Conservation (phyloP, 1,284 basidiomycete species). For the Apiotrichum akiyoshidainum region DNA sequence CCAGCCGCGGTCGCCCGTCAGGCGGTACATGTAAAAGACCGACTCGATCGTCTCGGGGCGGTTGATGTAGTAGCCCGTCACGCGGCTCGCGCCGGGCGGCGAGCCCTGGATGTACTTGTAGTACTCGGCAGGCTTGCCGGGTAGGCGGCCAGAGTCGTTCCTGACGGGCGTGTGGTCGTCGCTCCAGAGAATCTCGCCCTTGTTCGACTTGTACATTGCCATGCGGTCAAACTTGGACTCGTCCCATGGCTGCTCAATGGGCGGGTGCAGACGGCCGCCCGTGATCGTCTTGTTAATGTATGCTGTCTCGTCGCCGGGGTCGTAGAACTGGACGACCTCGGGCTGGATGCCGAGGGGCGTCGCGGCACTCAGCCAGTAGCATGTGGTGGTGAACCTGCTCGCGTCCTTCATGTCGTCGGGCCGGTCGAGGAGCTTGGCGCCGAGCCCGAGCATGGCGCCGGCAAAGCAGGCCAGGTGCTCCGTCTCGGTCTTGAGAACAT, state of each 20-base stretch:
- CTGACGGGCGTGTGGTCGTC: conserved; percentile 27
- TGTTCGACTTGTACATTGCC: conserved; percentile 26
- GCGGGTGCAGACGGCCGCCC: conserved; percentile 21
- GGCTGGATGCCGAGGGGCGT: conserved; percentile 51
- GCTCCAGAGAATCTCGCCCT: conserved; percentile 30
- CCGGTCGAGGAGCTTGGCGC: conserved; percentile 53
- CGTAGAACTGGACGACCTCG: conserved; percentile 48
- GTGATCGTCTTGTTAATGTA: conserved; percentile 36
- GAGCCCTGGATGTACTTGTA: conserved; percentile 39
- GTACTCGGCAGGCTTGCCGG: conserved; percentile 34
- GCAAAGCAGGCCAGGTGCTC: conserved; percentile 55
- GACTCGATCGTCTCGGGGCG: conserved; percentile 60
- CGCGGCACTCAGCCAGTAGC: conserved; percentile 54
- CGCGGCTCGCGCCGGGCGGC: conserved; percentile 38
- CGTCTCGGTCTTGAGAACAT: conserved; percentile 29
- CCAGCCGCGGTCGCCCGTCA: conserved; percentile 58
- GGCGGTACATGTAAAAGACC: conserved; percentile 56
- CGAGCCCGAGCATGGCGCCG: conserved; percentile 58
- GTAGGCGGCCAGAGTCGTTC: conserved; percentile 21
- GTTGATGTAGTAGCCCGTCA: conserved; percentile 44
- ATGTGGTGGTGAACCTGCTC: conserved; percentile 53
- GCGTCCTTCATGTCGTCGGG: conserved; percentile 51
- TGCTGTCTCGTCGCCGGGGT: conserved; percentile 23
- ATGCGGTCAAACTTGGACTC: conserved; percentile 17
- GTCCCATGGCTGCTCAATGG: conserved; percentile 9